These are phyloP conservation scores for Populus hybrid DNA, from an alignment of 441 rosid species.

Conservation along the genomic window DNA sequence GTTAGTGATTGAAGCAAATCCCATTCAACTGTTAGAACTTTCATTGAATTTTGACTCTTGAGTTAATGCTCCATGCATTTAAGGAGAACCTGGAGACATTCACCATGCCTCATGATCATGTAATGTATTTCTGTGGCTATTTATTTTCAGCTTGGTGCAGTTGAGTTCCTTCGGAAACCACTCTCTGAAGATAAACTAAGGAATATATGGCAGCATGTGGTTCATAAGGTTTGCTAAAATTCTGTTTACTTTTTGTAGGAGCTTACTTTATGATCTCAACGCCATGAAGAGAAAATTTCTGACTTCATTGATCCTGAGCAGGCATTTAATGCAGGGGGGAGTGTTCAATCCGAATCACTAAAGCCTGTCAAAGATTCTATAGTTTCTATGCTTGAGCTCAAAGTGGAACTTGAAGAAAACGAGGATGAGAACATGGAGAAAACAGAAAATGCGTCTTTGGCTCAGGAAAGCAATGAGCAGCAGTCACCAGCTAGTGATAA, in stretches of 20 bases:
- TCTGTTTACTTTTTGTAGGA: conserved; percentile 13
- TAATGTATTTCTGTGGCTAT: conserved; percentile 22
- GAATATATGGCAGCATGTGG: conserved; percentile 97
- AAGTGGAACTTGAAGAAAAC: conserved; percentile 30
- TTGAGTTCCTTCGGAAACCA: conserved; percentile 91
- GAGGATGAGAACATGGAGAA: conserved; percentile 23
- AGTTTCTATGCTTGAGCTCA: conserved; percentile 51
- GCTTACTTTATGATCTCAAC: neutral
- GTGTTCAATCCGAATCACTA: conserved; percentile 45
- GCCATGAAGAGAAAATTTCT: conserved; percentile 12
- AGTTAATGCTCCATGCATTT: neutral
- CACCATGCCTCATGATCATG: neutral
- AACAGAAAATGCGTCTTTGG: conserved; percentile 27
- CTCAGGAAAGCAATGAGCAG: conserved; percentile 33
- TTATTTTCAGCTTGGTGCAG: conserved; percentile 83
- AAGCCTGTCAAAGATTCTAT: conserved; percentile 72
- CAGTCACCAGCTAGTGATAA: conserved; percentile 39
- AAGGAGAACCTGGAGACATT: neutral
- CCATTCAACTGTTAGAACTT: neutral
- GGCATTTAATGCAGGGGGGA: conserved; percentile 76
- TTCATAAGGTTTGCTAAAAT: conserved; percentile 62
- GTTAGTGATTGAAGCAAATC: neutral
- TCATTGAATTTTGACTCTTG: neutral
- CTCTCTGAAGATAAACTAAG: conserved; percentile 71
- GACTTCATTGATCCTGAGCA: conserved; percentile 32